Evolutionary conservation across 2,329 filamentous ascomycete species (phyloP).

Genomic region (Rhinocladiella mackenziei): DNA sequence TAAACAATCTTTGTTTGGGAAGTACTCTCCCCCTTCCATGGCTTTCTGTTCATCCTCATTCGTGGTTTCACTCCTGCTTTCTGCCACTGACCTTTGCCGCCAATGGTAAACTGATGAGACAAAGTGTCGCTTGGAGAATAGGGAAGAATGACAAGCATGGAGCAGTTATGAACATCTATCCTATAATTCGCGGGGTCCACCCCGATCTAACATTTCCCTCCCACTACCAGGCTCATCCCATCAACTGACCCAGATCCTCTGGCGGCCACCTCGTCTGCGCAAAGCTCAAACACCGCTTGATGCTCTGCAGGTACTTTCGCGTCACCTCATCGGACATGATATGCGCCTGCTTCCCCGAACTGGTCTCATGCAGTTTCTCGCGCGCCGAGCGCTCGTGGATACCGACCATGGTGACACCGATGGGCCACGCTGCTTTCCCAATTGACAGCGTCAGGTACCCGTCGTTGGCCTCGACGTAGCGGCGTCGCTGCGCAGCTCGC

Average conservation of each 20-base stretch:
- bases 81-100: too few species aligned
- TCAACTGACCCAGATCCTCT: constrained; percentile 84
- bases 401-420: constrained; percentile 99
- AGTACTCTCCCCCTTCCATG: too few species aligned
- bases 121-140: too few species aligned
- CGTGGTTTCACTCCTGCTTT: too few species aligned
- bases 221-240: constrained; percentile 60
- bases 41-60: too few species aligned
- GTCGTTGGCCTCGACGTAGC: constrained; percentile 95
- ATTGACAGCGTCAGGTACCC: constrained; percentile 91
- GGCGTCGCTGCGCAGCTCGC: constrained; percentile 77
- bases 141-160: too few species aligned
- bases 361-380: constrained; percentile 83
- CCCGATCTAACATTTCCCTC: too few species aligned
- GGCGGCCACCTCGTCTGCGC: constrained; percentile 96
- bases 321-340: constrained; percentile 97
- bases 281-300: constrained; percentile 94
- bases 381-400: constrained; percentile 95
- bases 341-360: constrained; percentile 74
- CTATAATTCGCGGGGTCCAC: too few species aligned
- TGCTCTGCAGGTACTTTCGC: constrained; percentile 93
- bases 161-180: too few species aligned
- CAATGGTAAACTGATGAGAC: too few species aligned
- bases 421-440: constrained; percentile 95
- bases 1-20: too few species aligned